These are phyloP conservation scores for Endothia cerciana DNA, from an alignment of 2,329 filamentous ascomycete species.

Conservation along the genomic window DNA sequence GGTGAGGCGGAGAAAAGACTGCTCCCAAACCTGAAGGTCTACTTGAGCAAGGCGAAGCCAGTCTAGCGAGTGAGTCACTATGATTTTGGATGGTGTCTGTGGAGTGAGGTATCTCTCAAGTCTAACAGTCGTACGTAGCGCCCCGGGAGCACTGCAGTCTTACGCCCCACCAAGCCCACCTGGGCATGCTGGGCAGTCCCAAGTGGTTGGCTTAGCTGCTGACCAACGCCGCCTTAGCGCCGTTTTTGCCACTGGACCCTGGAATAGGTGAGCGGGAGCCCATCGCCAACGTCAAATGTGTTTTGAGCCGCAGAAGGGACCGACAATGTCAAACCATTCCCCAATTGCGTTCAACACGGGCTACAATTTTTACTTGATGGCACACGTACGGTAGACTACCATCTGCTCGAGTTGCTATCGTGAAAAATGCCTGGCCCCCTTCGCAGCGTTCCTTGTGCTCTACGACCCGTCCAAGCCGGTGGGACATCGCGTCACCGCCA, in stretches of 20 bases:
- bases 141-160: background rate
- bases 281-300: too few species aligned
- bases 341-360: too few species aligned
- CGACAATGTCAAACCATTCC: too few species aligned
- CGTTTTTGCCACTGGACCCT: background rate
- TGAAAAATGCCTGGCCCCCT: too few species aligned
- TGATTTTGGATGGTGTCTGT: slow-evolving; percentile 20
- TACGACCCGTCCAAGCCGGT: too few species aligned
- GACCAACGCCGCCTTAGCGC: background rate
- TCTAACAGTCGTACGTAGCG: background rate
- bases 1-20: background rate
- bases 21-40: background rate
- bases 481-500: too few species aligned
- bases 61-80: slow-evolving; percentile 9
- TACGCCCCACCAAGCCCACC: background rate
- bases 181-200: background rate
- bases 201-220: background rate
- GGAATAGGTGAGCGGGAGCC: background rate
- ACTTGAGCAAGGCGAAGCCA: slow-evolving; percentile 6
- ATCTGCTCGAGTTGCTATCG: too few species aligned
- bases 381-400: too few species aligned
- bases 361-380: too few species aligned
- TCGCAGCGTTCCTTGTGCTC: too few species aligned
- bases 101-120: background rate
- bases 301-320: too few species aligned